phyloP scores from a whole-genome alignment of 1,284 basidiomycete species.

The Stereum hirsutum region DNA sequence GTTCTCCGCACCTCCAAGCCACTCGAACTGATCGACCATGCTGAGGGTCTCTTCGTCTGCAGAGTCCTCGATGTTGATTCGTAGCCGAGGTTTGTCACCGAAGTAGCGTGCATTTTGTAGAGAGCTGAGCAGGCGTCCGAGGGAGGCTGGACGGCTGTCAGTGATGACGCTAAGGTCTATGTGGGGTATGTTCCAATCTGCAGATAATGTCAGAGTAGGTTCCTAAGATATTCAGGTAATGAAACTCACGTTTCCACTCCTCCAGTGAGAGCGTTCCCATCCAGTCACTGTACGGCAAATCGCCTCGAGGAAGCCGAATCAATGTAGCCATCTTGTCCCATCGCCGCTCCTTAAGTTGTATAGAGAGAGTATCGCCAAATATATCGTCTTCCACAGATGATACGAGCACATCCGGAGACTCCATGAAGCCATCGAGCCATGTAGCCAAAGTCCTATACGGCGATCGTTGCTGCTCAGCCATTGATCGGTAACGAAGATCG shows the following conservation, averaged over 20 bases:
- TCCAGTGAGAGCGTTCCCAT: slow-evolving; percentile 44
- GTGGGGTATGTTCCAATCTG: slow-evolving; percentile 67
- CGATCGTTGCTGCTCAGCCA: slow-evolving; percentile 8
- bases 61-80: slow-evolving; percentile 70
- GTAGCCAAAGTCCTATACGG: slow-evolving; percentile 5
- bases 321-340: slow-evolving; percentile 18
- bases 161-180: slow-evolving; percentile 71
- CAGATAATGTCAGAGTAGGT: slow-evolving; percentile 6
- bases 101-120: slow-evolving; percentile 53
- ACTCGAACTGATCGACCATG: slow-evolving; percentile 40
- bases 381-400: slow-evolving; percentile 4
- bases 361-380: slow-evolving; percentile 4
- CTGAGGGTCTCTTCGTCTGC: slow-evolving; percentile 51
- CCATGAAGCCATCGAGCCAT: slow-evolving; percentile 7
- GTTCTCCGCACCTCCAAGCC: slow-evolving; percentile 53
- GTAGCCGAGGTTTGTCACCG: slow-evolving; percentile 53
- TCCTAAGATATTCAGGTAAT: neutral
- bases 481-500: slow-evolving; percentile 13
- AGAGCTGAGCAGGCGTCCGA: slow-evolving; percentile 56
- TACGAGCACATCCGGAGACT: slow-evolving; percentile 13
- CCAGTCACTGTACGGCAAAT: slow-evolving; percentile 54
- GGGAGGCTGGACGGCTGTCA: slow-evolving; percentile 64
- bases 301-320: slow-evolving; percentile 39
- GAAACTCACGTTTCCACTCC: slow-evolving; percentile 47
- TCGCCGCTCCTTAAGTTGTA: slow-evolving; percentile 1